Evolutionary conservation across 345 rosid species (phyloP), one percentile per base, ranked within the genome.

Genomic region (Eucalyptus tenuipes): DNA sequence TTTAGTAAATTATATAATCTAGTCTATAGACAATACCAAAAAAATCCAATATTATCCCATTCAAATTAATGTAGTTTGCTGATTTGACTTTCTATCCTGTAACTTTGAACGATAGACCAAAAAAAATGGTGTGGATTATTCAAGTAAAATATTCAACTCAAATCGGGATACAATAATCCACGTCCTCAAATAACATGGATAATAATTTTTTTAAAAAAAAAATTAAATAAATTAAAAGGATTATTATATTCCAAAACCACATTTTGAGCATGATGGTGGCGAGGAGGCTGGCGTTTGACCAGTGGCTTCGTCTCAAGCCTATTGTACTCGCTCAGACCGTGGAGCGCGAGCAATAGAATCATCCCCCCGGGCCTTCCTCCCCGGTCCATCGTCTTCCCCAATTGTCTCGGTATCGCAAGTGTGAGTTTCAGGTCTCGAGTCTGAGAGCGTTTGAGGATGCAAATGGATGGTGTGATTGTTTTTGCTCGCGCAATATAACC

Each of bases 61-160:
- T 33, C 13, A 5, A 61, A 27, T 27, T 61, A 29, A 61, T 0
- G 33, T 27, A 13, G 29, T 6, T 29, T 61, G 16, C 17, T 61
- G 8, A 29, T 61, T 61, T 61, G 31, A 8, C 8, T 59, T 59
- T 29, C 33, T 13, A 13, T 61, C 1, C 4, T 1, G 7, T 27
- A 61, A 61, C 8, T 61, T 29, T 61, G 33, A 61, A 61, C 2
- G 15, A 13, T 61, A 6, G 17, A 11, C 61, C 1, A 57, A 57
- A 25, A 0, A 1, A 25, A 13, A 13, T 3, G 27, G 6, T 6
- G 8, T 10, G 33, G 2, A 61, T 6, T 29, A 27, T 61, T 29
- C 68, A 61, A 1, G 16, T 13, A 6, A 29, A 6, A 61, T 61
- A 13, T 61, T 61, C 75, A 64, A 64, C 33, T 64, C 71, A 64